A percentile compares a stretch with the other conserved stretches of the same genome.
These are phyloP conservation scores for Metarhizium album DNA, from an alignment of 2,329 filamentous ascomycete genomes.

Conservation along the genomic window DNA sequence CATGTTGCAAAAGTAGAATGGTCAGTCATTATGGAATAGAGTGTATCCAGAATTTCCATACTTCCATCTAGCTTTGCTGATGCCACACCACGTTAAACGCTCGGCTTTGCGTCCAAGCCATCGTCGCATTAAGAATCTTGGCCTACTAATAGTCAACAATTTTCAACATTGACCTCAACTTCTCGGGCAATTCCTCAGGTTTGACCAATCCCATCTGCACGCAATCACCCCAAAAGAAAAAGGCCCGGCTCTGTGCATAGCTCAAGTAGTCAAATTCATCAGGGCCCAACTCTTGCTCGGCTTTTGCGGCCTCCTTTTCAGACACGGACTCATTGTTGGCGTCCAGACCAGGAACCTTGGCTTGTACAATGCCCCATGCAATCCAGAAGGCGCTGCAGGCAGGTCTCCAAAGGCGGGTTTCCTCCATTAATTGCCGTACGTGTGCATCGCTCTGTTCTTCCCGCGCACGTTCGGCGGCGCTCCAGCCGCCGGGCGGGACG, in stretches of 20 bases:
- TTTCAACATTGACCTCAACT: slow-evolving; percentile 56
- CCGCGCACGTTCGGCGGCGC: slow-evolving; percentile 41
- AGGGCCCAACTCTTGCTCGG: slow-evolving; percentile 42
- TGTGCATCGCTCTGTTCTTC: slow-evolving; percentile 57
- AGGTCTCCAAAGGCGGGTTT: slow-evolving; percentile 75
- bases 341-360: slow-evolving; percentile 68
- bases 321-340: slow-evolving; percentile 24
- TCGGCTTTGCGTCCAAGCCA: not conserved
- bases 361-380: slow-evolving; percentile 93
- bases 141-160: slow-evolving; percentile 54
- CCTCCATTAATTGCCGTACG: slow-evolving; percentile 60
- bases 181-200: slow-evolving; percentile 63
- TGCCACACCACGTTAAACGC: not conserved
- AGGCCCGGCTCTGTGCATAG: slow-evolving; percentile 80
- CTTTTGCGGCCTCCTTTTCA: slow-evolving; percentile 21
- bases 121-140: not conserved
- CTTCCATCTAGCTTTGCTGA: not conserved
- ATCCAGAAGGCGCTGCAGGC: slow-evolving; percentile 88
- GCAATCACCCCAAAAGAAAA: slow-evolving; percentile 93
- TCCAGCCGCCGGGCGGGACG: slow-evolving; percentile 42
- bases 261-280: slow-evolving; percentile 88
- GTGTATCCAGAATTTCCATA: not conserved
- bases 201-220: slow-evolving; percentile 65
- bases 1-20: not conserved
- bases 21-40: not conserved